Conservation (phyloP, 2,329 filamentous ascomycete species). For the Colletotrichum lindemuthianum region DNA sequence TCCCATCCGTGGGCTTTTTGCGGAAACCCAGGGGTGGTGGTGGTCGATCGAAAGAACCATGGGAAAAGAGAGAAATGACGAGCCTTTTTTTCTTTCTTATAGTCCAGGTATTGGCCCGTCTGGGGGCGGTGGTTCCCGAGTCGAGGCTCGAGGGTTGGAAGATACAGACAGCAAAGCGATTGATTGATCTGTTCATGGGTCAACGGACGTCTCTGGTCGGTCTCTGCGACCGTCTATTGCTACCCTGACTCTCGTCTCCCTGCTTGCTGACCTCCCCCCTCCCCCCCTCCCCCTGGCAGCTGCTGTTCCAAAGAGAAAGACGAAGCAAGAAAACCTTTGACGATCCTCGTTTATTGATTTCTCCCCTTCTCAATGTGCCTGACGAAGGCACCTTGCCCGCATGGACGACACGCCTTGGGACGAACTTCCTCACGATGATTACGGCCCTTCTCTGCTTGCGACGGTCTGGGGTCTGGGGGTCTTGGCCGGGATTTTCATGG, state of each 20-base stretch:
- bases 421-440: slow-evolving; percentile 33
- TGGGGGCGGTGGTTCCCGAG: not conserved
- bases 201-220: slow-evolving; percentile 11
- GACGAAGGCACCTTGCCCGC: not conserved
- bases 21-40: not conserved
- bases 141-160: no score
- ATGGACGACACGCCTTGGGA: slow-evolving; percentile 24
- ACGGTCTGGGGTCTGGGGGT: slow-evolving; percentile 27
- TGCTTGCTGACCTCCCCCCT: not conserved
- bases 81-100: slow-evolving; percentile 26
- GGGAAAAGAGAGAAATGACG: not conserved
- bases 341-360: not conserved
- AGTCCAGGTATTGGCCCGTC: slow-evolving; percentile 18
- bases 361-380: not conserved
- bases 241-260: slow-evolving; percentile 8
- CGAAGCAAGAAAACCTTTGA: not conserved
- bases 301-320: not conserved
- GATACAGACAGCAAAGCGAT: no score
- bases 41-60: no score
- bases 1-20: not conserved
- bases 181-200: not conserved
- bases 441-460: slow-evolving; percentile 25
- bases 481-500: slow-evolving; percentile 34
- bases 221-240: slow-evolving; percentile 19
- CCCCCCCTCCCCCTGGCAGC: not conserved